Percentiles rank a stretch among this genome's conserved stretches.
These are phyloP conservation scores for Usnea hakonensis DNA, from an alignment of 495 filamentous ascomycete genomes.

Conservation along the genomic window DNA sequence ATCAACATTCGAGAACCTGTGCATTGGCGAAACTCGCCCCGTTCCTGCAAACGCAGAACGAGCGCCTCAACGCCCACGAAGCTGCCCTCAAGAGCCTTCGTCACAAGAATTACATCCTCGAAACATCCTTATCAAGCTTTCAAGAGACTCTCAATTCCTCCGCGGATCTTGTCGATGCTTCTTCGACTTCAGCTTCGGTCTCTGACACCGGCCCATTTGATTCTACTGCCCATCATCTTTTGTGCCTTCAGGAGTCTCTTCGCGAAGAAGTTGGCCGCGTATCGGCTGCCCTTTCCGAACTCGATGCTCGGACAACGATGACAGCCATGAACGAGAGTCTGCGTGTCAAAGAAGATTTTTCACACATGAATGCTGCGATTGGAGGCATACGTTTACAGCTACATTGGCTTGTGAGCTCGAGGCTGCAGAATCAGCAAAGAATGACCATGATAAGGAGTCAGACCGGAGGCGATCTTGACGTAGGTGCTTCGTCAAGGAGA, in stretches of 20 bases:
- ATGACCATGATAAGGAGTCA: not conserved
- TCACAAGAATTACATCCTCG: conserved; percentile 51
- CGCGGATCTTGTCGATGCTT: conserved; percentile 15
- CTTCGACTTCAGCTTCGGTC: not conserved
- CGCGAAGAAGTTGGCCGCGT: conserved; percentile 55
- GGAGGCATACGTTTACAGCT: conserved; percentile 57
- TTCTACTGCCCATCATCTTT: conserved; percentile 49
- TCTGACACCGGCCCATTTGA: conserved; percentile 29
- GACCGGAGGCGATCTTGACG: conserved; percentile 1
- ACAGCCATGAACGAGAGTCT: conserved; percentile 61
- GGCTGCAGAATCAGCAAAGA: conserved; percentile 37
- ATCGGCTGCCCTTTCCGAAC: conserved; percentile 49
- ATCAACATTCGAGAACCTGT: conserved; percentile 47
- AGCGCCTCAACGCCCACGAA: conserved; percentile 49
- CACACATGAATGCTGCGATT: conserved; percentile 57
- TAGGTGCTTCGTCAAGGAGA: not conserved
- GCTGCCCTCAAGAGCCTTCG: conserved; percentile 48
- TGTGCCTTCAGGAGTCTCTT: conserved; percentile 61
- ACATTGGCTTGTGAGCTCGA: conserved; percentile 59
- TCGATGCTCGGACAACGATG: conserved; percentile 61
- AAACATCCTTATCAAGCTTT: conserved; percentile 46
- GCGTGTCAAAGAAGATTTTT: conserved; percentile 59
- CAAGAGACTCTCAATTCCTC: conserved; percentile 32
- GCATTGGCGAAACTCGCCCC: conserved; percentile 53
- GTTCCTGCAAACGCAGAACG: conserved; percentile 49